A percentile compares a stretch with the other conserved stretches of the same genome.
phyloP scores from a whole-genome alignment of 2,329 filamentous ascomycete species.

The Colletotrichum tropicale region DNA sequence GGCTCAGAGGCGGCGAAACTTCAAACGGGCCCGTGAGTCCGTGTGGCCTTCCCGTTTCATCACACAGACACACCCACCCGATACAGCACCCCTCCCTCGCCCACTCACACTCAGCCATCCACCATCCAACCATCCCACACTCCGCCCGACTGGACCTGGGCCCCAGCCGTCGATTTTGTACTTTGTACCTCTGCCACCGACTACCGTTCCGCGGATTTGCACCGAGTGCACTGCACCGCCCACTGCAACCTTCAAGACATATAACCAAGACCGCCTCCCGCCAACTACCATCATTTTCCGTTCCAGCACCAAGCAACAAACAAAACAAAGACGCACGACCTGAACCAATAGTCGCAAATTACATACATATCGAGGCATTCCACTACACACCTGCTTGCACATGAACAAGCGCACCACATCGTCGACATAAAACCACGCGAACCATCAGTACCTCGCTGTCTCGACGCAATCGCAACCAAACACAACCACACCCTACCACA shows the following conservation, averaged over 20 bases:
- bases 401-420: neutral
- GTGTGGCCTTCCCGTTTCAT: constrained; percentile 22
- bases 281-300: neutral
- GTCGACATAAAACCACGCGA: neutral
- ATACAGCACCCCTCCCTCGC: neutral
- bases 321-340: constrained; percentile 4
- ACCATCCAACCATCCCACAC: constrained; percentile 10
- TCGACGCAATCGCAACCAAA: neutral
- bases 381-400: neutral
- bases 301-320: neutral
- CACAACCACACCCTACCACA: neutral
- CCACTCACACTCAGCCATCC: neutral
- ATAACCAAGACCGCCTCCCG: constrained; percentile 19
- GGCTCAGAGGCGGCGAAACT: constrained; percentile 16
- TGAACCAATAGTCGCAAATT: neutral
- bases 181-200: neutral
- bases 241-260: constrained; percentile 1
- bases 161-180: neutral
- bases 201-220: neutral
- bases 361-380: neutral
- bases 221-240: neutral
- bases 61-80: constrained; percentile 13
- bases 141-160: constrained; percentile 4
- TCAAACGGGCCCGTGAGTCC: constrained; percentile 18
- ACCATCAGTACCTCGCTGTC: neutral